Conservation (phyloP, 75 land plant species). For the Selaginella tamariscina region DNA sequence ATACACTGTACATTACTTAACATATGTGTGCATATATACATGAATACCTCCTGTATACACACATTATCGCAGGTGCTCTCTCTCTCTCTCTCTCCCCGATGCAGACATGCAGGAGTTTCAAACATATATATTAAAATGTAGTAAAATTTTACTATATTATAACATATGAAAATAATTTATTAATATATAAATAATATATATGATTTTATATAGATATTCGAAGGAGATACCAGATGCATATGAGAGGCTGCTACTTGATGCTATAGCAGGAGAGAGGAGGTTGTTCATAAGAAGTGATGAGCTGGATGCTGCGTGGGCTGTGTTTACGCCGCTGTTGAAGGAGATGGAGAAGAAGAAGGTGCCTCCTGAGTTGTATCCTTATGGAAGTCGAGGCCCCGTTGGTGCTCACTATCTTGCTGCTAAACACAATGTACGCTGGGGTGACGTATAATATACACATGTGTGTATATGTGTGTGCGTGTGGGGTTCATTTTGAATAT, state of each 20-base stretch:
- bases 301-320: constrained; percentile 78
- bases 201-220: constrained; percentile 37
- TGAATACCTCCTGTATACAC: too few species aligned
- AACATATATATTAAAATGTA: too few species aligned
- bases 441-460: too few species aligned
- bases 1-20: too few species aligned
- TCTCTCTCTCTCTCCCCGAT: too few species aligned
- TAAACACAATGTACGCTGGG: constrained; percentile 85
- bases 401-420: constrained; percentile 91
- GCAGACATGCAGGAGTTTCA: too few species aligned
- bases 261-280: constrained; percentile 79
- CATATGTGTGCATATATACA: too few species aligned
- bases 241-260: constrained; percentile 81
- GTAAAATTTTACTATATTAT: too few species aligned
- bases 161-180: too few species aligned
- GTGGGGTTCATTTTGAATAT: too few species aligned
- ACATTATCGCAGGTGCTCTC: too few species aligned
- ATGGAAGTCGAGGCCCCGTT: constrained; percentile 81
- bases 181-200: not conserved
- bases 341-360: constrained; percentile 65
- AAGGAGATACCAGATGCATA: constrained; percentile 87
- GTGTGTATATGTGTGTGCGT: too few species aligned
- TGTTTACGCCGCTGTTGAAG: constrained; percentile 75
- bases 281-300: constrained; percentile 85
- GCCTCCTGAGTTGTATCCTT: constrained; percentile 74